A percentile compares a stretch with the other conserved stretches of the same genome.
These are phyloP conservation scores for Hymenoscyphus fructigenus DNA, from an alignment of 2,329 filamentous ascomycete species.

Conservation along the genomic window DNA sequence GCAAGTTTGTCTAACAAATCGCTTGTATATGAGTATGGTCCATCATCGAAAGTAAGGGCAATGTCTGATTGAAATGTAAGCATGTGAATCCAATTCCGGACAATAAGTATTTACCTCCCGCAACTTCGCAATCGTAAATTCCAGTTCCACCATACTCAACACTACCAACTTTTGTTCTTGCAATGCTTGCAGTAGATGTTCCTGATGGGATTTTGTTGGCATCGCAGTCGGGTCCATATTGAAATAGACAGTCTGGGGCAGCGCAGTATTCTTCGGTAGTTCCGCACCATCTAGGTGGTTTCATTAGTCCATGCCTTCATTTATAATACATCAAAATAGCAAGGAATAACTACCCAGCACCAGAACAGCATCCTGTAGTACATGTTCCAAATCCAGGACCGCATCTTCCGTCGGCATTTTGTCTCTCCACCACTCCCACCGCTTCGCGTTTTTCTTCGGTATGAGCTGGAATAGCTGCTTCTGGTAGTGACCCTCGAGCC, in stretches of 20 bases:
- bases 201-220: conserved; percentile 56
- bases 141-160: conserved; percentile 56
- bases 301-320: neutral
- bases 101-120: conserved; percentile 42
- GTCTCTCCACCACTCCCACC: conserved; percentile 15
- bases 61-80: conserved; percentile 43
- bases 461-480: conserved; percentile 7
- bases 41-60: conserved; percentile 67
- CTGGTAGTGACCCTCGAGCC: conserved; percentile 21
- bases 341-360: conserved; percentile 25
- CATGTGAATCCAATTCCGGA: conserved; percentile 54
- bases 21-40: conserved; percentile 63
- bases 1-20: conserved; percentile 50
- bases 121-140: conserved; percentile 54
- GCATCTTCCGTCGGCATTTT: conserved; percentile 26
- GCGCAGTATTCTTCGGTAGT: conserved; percentile 51
- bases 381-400: conserved; percentile 31
- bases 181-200: conserved; percentile 51
- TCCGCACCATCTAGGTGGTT: conserved; percentile 28
- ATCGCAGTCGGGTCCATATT: conserved; percentile 61
- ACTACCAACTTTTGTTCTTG: conserved; percentile 50
- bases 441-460: conserved; percentile 14
- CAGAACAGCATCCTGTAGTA: conserved; percentile 31
- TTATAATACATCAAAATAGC: neutral
- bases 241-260: conserved; percentile 60